Evolutionary conservation across 768 basidiomycete species (phyloP), one percentile per base, ranked within the genome.

Genomic region (Trametes sanguinea): DNA sequence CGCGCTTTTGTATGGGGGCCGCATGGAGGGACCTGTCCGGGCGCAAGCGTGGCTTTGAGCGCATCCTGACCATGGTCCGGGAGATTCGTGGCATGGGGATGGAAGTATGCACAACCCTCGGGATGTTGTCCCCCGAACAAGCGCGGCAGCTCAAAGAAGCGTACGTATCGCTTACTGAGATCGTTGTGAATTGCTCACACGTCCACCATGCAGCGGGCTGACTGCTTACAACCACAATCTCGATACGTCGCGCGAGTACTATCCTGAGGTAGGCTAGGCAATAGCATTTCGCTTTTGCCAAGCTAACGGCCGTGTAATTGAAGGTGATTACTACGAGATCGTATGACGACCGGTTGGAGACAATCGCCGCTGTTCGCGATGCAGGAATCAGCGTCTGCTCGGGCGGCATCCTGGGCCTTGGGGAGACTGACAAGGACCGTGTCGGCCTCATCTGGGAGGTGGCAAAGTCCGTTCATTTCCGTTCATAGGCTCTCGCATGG

Each of bases 201-300:
- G 54, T 46, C 30, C 55, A 54, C 50, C 50, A 35, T 48, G 59
- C 56, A 93, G 91, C 39, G 96, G 96, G 33, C 77, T 98, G 69
- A 97, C 95, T 48, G 96, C 96, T 2, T 98, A 98, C 76, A 99
- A 99, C 73, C 96, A 99, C 74, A 99, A 99, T 75, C 85, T 99
- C 57, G 96, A 99, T 75, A 99, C 96, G 0, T 98, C 95, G 35
- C 84, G 96, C 64, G 96, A 98, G 76, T 95, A 89, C 76, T 98
- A 98, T 73, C 96, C 96, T 17, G 80, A 90, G 78, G 94, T 92
- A 79, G 48, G 4, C n/a, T 8, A 9, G 35, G 57, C 51, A 6
- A 32, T 63, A 37, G 33, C 64, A 62, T 29, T 32, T 3, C 43
- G 54, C 22, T 54, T 33, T 50, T 32, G 6, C 16, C 17, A 13